Base-by-base conservation (phyloP, 1,284 basidiomycete genomes). In the Irpex lacteus region DNA sequence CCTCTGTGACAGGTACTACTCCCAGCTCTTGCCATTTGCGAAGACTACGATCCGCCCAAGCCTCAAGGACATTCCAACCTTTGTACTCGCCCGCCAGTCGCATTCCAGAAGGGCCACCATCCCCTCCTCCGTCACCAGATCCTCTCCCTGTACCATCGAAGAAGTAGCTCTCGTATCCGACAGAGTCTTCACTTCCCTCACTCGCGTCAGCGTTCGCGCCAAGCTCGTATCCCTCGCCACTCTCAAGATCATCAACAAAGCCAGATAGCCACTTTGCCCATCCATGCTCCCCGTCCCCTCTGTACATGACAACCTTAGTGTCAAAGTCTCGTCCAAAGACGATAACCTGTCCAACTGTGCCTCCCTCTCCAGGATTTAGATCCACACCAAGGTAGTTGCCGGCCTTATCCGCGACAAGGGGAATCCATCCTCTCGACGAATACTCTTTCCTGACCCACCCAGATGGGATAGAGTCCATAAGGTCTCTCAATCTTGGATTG, bases 381-480 rank as follows among this genome's bases (percentile, higher is more conserved):
- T 99, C 97, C 59, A 99, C 85, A 60, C 97, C 97, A 66, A 98
- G 86, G 75, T 99, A 99, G 78, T 99, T 99, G 32, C 97, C 98
- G 18, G 89, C 89, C 69, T 93, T 92, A 78, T 99, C 97, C 50
- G 90, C 90, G 63, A 98, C 85, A 66, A 99, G 89, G 11, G 97
- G 97, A 70, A 99, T 87, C 97, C 97, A 99, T 15, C 96, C 97
- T 61, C 93, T 86, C 74, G 94, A 92, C 26, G 96, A 96, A 79
- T 99, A 99, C 66, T 91, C 89, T 69, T 83, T 84, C 72, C 93
- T 89, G 69, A 98, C 88, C 93, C 95, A 99, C n/a, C 87, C 86
- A 6, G 91, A 87, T 0, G 97, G 98, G 70, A 98, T 90, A 47
- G 92, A 94, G 64, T 88, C 87, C 97, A 98, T 98, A 34, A 85